Percentiles rank a stretch among this genome's conserved stretches.
Conservation (phyloP, 2,329 filamentous ascomycete genomes). For the Neurospora sp. region DNA sequence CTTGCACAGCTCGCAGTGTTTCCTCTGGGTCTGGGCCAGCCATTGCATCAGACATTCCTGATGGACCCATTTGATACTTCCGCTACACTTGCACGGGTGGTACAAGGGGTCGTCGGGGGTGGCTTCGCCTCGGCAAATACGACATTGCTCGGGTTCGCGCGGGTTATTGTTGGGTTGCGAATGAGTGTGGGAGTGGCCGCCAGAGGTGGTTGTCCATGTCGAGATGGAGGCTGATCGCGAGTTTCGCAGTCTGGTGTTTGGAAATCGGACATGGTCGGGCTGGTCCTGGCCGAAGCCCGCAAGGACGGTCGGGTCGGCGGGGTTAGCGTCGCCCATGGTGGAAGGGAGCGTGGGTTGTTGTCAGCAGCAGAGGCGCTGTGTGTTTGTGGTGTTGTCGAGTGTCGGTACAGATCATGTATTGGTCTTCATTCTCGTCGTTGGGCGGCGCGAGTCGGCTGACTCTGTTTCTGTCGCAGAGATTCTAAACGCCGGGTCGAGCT, state of each 20-base stretch:
- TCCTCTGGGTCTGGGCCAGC: slow-evolving; percentile 97
- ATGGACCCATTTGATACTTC: slow-evolving; percentile 97
- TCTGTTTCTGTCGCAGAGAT: neutral
- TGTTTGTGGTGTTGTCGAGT: neutral
- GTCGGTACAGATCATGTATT: neutral
- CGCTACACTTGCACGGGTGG: slow-evolving; percentile 97
- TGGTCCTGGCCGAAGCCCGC: slow-evolving; percentile 5
- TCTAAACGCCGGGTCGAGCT: neutral
- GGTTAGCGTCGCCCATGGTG: slow-evolving; percentile 17
- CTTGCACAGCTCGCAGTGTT: slow-evolving; percentile 98
- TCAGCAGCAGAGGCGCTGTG: slow-evolving; percentile 1
- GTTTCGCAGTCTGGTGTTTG: slow-evolving; percentile 20
- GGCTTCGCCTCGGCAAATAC: slow-evolving; percentile 89
- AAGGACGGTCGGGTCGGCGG: slow-evolving; percentile 14
- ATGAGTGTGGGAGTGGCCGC: slow-evolving; percentile 1
- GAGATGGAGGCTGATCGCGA: slow-evolving; percentile 4
- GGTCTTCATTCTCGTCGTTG: neutral
- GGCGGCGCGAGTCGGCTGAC: neutral
- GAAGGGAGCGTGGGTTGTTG: slow-evolving; percentile 1
- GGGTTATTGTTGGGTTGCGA: neutral
- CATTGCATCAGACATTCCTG: slow-evolving; percentile 98
- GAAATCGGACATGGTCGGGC: slow-evolving; percentile 18
- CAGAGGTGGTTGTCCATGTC: neutral
- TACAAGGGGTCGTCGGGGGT: slow-evolving; percentile 78
- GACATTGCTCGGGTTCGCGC: slow-evolving; percentile 69